Percentiles rank a stretch among this genome's conserved stretches.
phyloP scores from a whole-genome alignment of 371 early-diverging fungal genomes.

The Mortierella sp. region DNA sequence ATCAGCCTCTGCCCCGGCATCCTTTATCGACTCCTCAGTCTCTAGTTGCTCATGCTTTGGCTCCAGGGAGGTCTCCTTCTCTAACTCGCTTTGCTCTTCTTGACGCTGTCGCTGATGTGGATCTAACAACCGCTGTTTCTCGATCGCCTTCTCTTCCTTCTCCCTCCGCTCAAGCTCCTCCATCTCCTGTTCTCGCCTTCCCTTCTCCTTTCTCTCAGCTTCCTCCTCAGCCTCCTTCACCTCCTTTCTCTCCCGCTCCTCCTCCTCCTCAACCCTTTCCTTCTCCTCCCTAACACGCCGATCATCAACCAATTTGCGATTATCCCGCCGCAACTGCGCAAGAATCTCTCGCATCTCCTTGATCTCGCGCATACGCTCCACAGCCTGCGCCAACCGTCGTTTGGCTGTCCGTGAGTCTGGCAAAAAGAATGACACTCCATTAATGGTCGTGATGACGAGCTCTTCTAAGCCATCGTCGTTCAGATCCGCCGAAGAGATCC shows the following conservation, averaged over 20 bases:
- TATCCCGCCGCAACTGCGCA: conserved; percentile 28
- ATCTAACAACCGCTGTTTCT: neutral
- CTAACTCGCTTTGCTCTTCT: neutral
- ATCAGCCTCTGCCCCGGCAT: neutral
- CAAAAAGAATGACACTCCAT: conserved; percentile 66
- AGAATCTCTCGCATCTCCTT: conserved; percentile 36
- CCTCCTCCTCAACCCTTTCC: conserved; percentile 1
- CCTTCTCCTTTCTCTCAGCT: conserved; percentile 6
- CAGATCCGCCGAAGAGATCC: conserved; percentile 74
- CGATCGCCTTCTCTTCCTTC: neutral
- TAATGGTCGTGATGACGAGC: conserved; percentile 77
- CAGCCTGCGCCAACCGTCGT: conserved; percentile 31
- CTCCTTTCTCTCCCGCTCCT: neutral
- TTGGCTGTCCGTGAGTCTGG: conserved; percentile 47
- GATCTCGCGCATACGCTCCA: conserved; percentile 43
- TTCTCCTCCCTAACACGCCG: conserved; percentile 16
- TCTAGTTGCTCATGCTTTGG: neutral
- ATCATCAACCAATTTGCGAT: conserved; percentile 25
- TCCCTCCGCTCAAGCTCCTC: neutral
- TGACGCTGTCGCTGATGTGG: neutral
- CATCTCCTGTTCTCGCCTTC: conserved; percentile 7
- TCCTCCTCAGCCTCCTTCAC: conserved; percentile 9
- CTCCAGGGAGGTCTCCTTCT: neutral
- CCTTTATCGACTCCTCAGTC: neutral
- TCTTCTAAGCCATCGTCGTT: conserved; percentile 82